A percentile compares a stretch with the other conserved stretches of the same genome.
phyloP scores from a whole-genome alignment of 148 eudicot genomes.

The Rhododendron simsii region DNA sequence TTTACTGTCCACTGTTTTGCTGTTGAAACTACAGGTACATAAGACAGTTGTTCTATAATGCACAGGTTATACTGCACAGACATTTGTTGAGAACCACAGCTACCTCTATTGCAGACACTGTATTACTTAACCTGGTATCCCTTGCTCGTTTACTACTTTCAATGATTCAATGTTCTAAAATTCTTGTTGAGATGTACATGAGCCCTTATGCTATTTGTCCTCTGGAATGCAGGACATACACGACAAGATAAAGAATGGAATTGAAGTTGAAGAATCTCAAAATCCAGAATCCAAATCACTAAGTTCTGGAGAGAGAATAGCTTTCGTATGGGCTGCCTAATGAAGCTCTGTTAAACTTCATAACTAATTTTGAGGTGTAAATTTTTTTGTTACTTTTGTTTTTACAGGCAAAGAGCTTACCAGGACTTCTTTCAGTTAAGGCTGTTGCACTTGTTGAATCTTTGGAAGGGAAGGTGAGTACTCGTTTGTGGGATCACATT shows the following conservation, averaged over 20 bases:
- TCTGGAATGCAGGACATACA: constrained; percentile 54
- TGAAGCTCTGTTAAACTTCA: background rate
- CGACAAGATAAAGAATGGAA: constrained; percentile 81
- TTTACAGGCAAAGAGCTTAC: constrained; percentile 70
- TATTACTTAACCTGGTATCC: constrained; percentile 65
- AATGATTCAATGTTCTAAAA: background rate
- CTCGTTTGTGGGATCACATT: constrained; percentile 3
- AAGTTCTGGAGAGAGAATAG: constrained; percentile 65
- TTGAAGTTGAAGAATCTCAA: constrained; percentile 70
- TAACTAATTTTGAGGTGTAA: constrained; percentile 3
- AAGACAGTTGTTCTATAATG: constrained; percentile 1
- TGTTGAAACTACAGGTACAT: background rate
- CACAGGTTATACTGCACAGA: constrained; percentile 73
- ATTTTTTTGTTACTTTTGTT: background rate
- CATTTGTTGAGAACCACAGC: constrained; percentile 84
- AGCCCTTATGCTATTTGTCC: constrained; percentile 8
- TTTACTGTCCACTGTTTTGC: constrained; percentile 4
- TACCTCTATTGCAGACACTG: constrained; percentile 58
- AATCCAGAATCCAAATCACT: constrained; percentile 45
- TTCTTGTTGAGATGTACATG: background rate
- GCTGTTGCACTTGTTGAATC: constrained; percentile 67
- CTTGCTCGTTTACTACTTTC: background rate
- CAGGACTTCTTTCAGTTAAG: constrained; percentile 62
- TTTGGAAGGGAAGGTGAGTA: constrained; percentile 83
- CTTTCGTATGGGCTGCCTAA: constrained; percentile 47